These are phyloP conservation scores for Phytophthora colocasiae DNA, from an alignment of 352 stramenopile species.

Conservation along the genomic window DNA sequence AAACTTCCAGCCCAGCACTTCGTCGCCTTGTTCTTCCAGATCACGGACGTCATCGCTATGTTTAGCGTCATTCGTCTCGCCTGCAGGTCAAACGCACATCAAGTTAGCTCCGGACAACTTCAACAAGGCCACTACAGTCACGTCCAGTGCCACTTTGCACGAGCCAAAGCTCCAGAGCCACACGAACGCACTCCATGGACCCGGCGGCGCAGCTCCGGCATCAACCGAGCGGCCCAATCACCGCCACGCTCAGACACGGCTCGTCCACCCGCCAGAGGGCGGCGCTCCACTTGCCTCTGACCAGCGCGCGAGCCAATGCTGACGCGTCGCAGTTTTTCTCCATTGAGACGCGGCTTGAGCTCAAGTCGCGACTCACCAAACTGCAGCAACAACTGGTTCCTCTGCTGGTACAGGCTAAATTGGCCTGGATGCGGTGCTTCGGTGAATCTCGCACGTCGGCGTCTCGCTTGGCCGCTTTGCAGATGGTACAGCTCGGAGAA, in stretches of 20 bases:
- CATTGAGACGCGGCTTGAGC: conserved; percentile 66
- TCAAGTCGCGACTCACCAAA: conserved; percentile 48
- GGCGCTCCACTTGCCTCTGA: conserved; percentile 14
- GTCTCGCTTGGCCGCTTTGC: conserved; percentile 13
- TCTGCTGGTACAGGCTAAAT: conserved; percentile 58
- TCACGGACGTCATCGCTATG: conserved; percentile 17
- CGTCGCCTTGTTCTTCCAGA: conserved; percentile 5
- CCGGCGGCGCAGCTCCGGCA: conserved; percentile 23
- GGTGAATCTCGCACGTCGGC: conserved; percentile 4
- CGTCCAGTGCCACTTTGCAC: conserved; percentile 21
- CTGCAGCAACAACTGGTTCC: conserved; percentile 49
- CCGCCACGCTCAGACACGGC: conserved; percentile 16
- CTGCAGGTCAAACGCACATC: background rate
- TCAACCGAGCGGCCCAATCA: conserved; percentile 26
- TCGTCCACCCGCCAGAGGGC: conserved; percentile 29
- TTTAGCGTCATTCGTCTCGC: conserved; percentile 4
- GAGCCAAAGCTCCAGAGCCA: conserved; percentile 6
- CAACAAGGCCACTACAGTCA: conserved; percentile 28
- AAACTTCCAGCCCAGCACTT: conserved; percentile 23
- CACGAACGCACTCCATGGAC: conserved; percentile 29
- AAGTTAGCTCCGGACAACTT: conserved; percentile 17
- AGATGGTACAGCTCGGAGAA: conserved; percentile 58
- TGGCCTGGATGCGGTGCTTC: conserved; percentile 75
- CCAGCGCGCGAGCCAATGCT: conserved; percentile 24
- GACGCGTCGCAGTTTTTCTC: conserved; percentile 57